Conservation (phyloP, 176 grass and related monocot genomes). For the Eragrostis nindensis region DNA sequence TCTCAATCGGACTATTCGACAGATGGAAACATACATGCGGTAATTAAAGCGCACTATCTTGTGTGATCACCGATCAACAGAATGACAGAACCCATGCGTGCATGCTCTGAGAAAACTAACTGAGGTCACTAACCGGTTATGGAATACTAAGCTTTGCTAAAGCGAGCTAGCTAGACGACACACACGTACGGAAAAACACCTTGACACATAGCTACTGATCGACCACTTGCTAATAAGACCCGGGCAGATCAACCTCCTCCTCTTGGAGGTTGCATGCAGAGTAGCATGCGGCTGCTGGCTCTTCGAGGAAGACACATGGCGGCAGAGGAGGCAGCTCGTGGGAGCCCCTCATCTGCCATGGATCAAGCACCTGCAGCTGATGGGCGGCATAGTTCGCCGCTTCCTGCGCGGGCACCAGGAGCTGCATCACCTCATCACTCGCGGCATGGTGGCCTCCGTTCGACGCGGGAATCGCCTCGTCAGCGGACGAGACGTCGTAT, state of each 20-base stretch:
- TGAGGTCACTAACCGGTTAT: neutral
- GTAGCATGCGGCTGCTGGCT: constrained; percentile 43
- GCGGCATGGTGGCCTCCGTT: neutral
- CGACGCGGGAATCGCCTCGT: neutral
- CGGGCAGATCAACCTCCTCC: constrained; percentile 37
- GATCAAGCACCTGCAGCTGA: constrained; percentile 37
- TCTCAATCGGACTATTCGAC: neutral
- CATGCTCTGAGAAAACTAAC: neutral
- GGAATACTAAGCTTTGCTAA: neutral
- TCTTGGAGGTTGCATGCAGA: constrained; percentile 34
- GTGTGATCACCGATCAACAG: constrained; percentile 3
- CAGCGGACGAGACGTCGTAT: neutral
- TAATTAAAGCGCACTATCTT: neutral
- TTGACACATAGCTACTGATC: neutral
- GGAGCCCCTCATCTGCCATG: constrained; percentile 35
- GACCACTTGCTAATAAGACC: constrained; percentile 36
- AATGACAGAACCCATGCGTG: constrained; percentile 16
- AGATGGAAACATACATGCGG: neutral
- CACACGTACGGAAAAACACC: neutral
- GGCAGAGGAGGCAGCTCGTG: constrained; percentile 65
- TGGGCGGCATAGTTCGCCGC: constrained; percentile 2
- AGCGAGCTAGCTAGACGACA: neutral
- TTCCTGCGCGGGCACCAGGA: constrained; percentile 17
- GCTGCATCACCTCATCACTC: constrained; percentile 21
- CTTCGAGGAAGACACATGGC: constrained; percentile 44